These are phyloP conservation scores for Cladosporium sphaerospermum DNA, from an alignment of 2,329 filamentous ascomycete genomes.

Conservation along the genomic window DNA sequence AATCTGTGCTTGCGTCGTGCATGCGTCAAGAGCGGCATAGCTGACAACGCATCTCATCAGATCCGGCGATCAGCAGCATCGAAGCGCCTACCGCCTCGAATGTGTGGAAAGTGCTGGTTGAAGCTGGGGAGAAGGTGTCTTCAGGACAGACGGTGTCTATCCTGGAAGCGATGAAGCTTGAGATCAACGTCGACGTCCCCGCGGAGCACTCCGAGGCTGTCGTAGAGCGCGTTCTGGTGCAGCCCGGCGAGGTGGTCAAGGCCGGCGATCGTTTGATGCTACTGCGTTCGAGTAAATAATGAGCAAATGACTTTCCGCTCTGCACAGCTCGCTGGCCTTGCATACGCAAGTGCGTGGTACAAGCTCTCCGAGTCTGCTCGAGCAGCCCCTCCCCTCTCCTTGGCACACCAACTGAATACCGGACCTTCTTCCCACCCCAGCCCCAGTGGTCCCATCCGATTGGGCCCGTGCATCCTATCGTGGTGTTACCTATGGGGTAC, in stretches of 20 bases:
- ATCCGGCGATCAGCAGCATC: slow-evolving; percentile 33
- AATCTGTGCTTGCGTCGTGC: too few relatives aligned
- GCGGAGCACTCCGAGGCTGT: slow-evolving; percentile 26
- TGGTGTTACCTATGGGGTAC: too few relatives aligned
- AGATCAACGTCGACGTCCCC: slow-evolving; percentile 39
- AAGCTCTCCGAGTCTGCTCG: too few relatives aligned
- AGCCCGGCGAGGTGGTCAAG: slow-evolving; percentile 36
- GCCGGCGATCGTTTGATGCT: slow-evolving; percentile 32
- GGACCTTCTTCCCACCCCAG: too few relatives aligned
- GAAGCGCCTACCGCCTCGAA: slow-evolving; percentile 42
- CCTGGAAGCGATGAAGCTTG: slow-evolving; percentile 44
- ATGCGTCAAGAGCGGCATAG: not conserved
- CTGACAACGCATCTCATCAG: slow-evolving; percentile 12
- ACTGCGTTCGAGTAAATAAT: not conserved
- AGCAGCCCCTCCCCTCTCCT: too few relatives aligned
- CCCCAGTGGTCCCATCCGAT: too few relatives aligned
- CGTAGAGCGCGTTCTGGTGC: slow-evolving; percentile 38
- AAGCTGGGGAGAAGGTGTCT: slow-evolving; percentile 32
- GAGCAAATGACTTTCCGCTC: too few relatives aligned
- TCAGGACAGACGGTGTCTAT: slow-evolving; percentile 33
- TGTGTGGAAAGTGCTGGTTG: slow-evolving; percentile 40
- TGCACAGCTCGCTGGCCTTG: too few relatives aligned
- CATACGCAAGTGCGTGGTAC: too few relatives aligned
- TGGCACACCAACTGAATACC: too few relatives aligned
- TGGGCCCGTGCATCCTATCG: too few relatives aligned